These are phyloP conservation scores for Dendrocalamus latiflorus DNA, from an alignment of 202 grass and related monocot genomes.

Conservation along the genomic window DNA sequence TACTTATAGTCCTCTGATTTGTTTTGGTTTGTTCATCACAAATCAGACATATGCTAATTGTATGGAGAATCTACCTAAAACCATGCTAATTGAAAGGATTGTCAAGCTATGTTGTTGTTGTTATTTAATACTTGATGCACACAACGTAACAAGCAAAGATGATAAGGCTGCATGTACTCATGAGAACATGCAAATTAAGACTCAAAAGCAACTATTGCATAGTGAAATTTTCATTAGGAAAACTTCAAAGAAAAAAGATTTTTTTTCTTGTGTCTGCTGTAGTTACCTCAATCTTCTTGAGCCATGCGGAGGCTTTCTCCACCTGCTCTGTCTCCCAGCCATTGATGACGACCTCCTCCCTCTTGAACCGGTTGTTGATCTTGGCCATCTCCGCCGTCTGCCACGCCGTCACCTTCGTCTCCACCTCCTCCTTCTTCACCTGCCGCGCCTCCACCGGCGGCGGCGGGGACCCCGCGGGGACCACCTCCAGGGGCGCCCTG, in stretches of 20 bases:
- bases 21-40: background rate
- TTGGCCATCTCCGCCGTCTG: slow-evolving; percentile 82
- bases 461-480: slow-evolving; percentile 4
- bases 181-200: background rate
- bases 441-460: slow-evolving; percentile 43
- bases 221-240: background rate
- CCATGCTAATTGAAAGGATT: background rate
- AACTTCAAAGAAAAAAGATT: background rate
- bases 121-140: background rate
- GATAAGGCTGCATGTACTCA: background rate
- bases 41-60: background rate
- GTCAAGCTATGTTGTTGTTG: background rate
- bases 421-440: slow-evolving; percentile 94
- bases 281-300: slow-evolving; percentile 89
- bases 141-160: background rate
- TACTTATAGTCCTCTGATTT: background rate
- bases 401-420: slow-evolving; percentile 90
- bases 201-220: background rate
- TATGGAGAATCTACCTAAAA: background rate
- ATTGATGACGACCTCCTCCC: slow-evolving; percentile 85
- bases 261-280: background rate
- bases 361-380: slow-evolving; percentile 89
- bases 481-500: slow-evolving; percentile 19
- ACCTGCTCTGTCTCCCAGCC: slow-evolving; percentile 80
- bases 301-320: slow-evolving; percentile 56